phyloP scores from a whole-genome alignment of 257 asterid species.

The Ballota nigra region DNA sequence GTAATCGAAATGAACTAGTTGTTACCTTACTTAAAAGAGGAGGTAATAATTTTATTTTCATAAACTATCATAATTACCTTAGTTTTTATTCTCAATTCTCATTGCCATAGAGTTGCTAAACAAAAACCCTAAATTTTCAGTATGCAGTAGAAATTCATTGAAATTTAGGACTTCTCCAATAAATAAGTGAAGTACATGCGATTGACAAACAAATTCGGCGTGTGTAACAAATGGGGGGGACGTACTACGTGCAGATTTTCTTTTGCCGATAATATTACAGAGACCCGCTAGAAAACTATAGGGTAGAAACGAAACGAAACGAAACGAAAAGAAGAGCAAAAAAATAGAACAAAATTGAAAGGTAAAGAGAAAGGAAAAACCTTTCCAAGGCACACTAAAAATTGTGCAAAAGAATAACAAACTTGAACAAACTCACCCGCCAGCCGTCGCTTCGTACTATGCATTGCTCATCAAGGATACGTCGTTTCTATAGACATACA shows the following conservation, averaged over 20 bases:
- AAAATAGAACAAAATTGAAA: not conserved
- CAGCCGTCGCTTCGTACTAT: conserved; percentile 47
- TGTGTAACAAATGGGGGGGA: conserved; percentile 23
- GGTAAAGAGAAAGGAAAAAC: conserved; percentile 6
- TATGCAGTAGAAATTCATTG: too few species aligned
- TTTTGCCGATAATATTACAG: conserved; percentile 33
- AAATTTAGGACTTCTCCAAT: too few species aligned
- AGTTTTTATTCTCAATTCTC: too few species aligned
- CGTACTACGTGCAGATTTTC: conserved; percentile 7
- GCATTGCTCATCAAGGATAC: conserved; percentile 17
- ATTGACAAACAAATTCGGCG: conserved; percentile 27
- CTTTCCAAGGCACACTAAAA: conserved; percentile 38
- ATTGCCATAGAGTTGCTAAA: too few species aligned
- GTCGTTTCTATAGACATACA: conserved; percentile 29
- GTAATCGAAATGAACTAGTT: too few species aligned
- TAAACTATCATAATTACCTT: too few species aligned
- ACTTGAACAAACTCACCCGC: conserved; percentile 40
- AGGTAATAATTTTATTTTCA: too few species aligned
- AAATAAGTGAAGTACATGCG: conserved; percentile 31
- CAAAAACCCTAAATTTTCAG: too few species aligned
- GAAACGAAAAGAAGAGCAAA: too few species aligned
- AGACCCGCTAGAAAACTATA: conserved; percentile 37
- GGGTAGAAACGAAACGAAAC: not conserved
- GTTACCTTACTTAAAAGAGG: too few species aligned
- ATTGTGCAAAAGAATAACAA: conserved; percentile 55